Evolutionary conservation across 192 early-diverging fungal genomes (phyloP).

Genomic region (Backusella sp.): DNA sequence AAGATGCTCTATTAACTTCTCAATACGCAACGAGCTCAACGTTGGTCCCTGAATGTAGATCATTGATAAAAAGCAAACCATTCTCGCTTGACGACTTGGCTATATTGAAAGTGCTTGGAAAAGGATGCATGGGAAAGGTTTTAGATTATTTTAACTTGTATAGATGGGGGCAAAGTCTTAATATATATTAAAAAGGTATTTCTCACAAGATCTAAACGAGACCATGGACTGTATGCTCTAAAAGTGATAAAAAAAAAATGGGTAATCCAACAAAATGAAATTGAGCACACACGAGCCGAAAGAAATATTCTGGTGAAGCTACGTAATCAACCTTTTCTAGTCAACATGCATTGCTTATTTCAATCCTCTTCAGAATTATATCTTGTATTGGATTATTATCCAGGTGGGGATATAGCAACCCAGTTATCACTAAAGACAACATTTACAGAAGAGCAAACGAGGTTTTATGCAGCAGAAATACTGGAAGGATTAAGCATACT

Average conservation of each 20-base stretch:
- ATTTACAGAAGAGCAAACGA: constrained; percentile 61
- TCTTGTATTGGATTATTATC: constrained; percentile 76
- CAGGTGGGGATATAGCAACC: constrained; percentile 78
- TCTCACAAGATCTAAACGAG: constrained; percentile 69
- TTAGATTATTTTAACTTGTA: constrained; percentile 16
- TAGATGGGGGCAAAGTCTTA: not conserved
- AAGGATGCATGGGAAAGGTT: constrained; percentile 83
- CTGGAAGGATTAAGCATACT: constrained; percentile 64
- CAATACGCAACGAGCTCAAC: constrained; percentile 1
- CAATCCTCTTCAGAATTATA: constrained; percentile 74
- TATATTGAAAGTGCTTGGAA: constrained; percentile 76
- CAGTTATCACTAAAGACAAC: constrained; percentile 66
- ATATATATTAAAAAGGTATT: constrained; percentile 22
- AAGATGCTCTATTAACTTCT: constrained; percentile 32
- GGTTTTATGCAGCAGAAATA: constrained; percentile 77
- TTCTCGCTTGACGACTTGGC: constrained; percentile 51
- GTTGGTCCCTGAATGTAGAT: not conserved
- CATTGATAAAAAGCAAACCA: not conserved
- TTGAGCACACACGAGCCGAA: constrained; percentile 76
- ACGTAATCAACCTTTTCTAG: constrained; percentile 61
- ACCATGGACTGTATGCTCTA: constrained; percentile 74
- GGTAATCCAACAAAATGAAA: constrained; percentile 73
- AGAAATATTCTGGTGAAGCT: constrained; percentile 60
- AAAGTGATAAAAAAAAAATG: constrained; percentile 76
- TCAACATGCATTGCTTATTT: constrained; percentile 72